Evolutionary conservation across 176 grass and related monocot species (phyloP), one percentile per base, ranked within the genome.

Genomic region (Thalia dealbata): DNA sequence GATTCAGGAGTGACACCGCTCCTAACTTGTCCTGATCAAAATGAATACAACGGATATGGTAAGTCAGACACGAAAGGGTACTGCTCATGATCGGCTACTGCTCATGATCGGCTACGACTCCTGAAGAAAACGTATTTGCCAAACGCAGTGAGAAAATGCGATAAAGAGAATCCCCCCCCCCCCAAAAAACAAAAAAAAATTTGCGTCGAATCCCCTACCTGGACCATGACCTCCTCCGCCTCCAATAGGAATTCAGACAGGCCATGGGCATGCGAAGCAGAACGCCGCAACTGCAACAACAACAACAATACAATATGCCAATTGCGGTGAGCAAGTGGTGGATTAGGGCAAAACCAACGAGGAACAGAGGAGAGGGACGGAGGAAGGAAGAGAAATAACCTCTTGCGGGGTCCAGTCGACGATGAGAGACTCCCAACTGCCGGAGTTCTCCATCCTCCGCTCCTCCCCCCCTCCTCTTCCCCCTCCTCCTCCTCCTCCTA

Each of bases 161-260:
- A 48, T 48, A 70, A 61, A 70, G 24, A 71, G 42, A 10, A 72
- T 62, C 50, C 54, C 62, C n/a, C n/a, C n/a, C n/a, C n/a, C n/a
- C n/a, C n/a, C n/a, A n/a, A n/a, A n/a, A n/a, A n/a, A n/a, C n/a
- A n/a, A n/a, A n/a, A n/a, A n/a, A n/a, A n/a, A n/a, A n/a, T n/a
- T n/a, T n/a, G 59, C 14, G 42, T 68, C 25, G 66, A 67, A 70
- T 41, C 9, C 65, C 11, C 45, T 64, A 86, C 84, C 80, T 86
- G 84, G 50, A 86, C 75, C 75, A 78, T 55, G 44, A 86, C 84
- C 25, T 82, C 84, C 75, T 86, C 84, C 2, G 70, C 79, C 58
- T 78, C 84, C 61, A 82, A 71, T 25, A 86, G 27, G 43, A 86
- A 79, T 7, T 75, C 75, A 18, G 60, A 70, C 79, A 82, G 69